Base-by-base conservation (phyloP, 2,329 filamentous ascomycete species). In the Ophiostoma fasciatum region DNA sequence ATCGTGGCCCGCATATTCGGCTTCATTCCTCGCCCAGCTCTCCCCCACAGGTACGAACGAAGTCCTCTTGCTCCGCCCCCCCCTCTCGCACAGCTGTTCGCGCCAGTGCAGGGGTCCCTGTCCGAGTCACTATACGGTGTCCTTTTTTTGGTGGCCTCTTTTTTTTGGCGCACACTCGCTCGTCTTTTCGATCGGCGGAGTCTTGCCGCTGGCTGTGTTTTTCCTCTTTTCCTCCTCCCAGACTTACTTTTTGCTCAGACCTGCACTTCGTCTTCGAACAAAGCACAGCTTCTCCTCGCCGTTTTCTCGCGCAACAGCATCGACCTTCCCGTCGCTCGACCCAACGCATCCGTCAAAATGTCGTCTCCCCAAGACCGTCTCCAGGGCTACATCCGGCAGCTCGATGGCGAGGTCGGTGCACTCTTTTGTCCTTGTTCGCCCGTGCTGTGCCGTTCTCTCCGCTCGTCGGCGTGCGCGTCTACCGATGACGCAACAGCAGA, bases 361-460 rank as follows among this genome's bases (percentile, higher is more conserved):
- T 78, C 77, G 59, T 67, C 69, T 44, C 68, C 77, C 49, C 80
- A 84, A 61, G 80, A 84, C 51, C 77, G 76, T 59, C 73, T 78
- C 47, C 78, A 84, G 60, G 68, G 79, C 52, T 78, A 83, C 53
- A 68, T 90, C 55, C 71, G 72, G 50, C 71, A 78, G 63, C 77
- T 92, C 62, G 83, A 92, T 63, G 78, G 76, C 55, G 81, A 85
- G 77, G 82, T 87, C 62, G 47, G 73, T 63, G 37, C 39, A 45
- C 45, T 33, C 40, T 29, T 36, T 9, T 18, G 9, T 33, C 8
- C n/a, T 32, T n/a, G 17, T 29, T 15, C 7, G 21, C 21, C 19
- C 19, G n/a, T 18, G 19, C 13, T n/a, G n/a, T n/a, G n/a, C n/a
- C 27, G 20, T 25, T 26, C 14, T 35, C 33, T 13, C 11, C 29